Evolutionary conservation across 306 rosid genomes (phyloP).

Genomic region (Glycine soja): DNA sequence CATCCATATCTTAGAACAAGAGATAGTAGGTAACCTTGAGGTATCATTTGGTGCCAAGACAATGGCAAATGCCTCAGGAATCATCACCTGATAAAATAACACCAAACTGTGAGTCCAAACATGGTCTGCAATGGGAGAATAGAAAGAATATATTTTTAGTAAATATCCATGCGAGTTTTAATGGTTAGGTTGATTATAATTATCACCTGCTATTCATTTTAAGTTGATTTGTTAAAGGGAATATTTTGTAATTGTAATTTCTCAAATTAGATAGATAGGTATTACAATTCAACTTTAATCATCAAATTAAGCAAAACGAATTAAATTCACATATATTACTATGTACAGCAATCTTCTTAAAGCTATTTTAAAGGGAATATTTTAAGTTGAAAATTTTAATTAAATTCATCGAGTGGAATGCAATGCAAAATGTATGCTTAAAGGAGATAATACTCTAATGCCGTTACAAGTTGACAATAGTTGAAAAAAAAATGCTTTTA

Average conservation of each 20-base stretch:
- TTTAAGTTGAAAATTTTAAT: neutral
- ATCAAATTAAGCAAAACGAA: constrained; percentile 5
- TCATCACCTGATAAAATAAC: constrained; percentile 63
- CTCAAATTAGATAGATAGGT: neutral
- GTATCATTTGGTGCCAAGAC: constrained; percentile 84
- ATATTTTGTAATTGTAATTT: neutral
- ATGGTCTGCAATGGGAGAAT: constrained; percentile 10
- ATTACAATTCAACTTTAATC: neutral
- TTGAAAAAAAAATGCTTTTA: constrained; percentile 30
- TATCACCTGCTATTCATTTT: constrained; percentile 3
- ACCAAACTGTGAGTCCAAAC: constrained; percentile 31
- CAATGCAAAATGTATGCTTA: constrained; percentile 14
- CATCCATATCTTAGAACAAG: neutral
- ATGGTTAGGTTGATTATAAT: constrained; percentile 19
- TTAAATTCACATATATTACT: neutral
- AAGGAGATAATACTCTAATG: constrained; percentile 22
- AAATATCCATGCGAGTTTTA: constrained; percentile 16
- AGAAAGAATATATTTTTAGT: constrained; percentile 21
- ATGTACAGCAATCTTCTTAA: neutral
- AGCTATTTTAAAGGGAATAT: neutral
- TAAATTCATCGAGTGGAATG: constrained; percentile 1
- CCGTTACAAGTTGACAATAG: constrained; percentile 16
- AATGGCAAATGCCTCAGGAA: constrained; percentile 87
- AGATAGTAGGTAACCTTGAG: constrained; percentile 57
- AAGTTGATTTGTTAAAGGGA: neutral